Conservation (phyloP, 2,329 filamentous ascomycete genomes). For the Sphaerulina vaccinii region DNA sequence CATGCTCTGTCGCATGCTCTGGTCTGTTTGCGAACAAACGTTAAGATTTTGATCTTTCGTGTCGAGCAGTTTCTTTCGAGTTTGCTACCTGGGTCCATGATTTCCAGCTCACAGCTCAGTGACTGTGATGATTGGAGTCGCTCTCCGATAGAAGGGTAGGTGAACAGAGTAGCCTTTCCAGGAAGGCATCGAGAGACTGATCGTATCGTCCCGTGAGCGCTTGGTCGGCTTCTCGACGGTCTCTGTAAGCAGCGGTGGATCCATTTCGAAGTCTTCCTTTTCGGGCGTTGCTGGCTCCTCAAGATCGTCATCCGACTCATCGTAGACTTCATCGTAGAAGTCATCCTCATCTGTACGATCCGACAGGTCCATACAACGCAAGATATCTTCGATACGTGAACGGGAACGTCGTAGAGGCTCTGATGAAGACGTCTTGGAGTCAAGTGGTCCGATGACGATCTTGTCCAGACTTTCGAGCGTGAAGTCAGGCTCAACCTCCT, state of each 20-base stretch:
- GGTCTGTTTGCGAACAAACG: too few relatives aligned
- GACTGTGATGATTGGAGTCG: neutral
- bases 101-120: neutral
- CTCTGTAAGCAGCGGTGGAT: neutral
- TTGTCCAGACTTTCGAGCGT: constrained; percentile 1
- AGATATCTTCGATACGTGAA: constrained; percentile 1
- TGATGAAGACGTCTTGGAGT: neutral
- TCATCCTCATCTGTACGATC: constrained; percentile 2
- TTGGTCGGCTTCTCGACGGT: neutral
- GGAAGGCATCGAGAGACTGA: neutral
- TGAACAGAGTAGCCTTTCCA: neutral
- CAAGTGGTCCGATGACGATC: neutral
- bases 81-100: too few relatives aligned
- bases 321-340: constrained; percentile 1
- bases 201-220: too few relatives aligned
- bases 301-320: neutral
- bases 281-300: neutral
- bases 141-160: neutral
- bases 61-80: too few relatives aligned
- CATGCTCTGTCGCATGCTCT: too few relatives aligned
- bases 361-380: neutral
- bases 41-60: too few relatives aligned
- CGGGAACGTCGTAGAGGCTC: neutral
- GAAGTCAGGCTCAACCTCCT: constrained; percentile 4
- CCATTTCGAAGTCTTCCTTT: neutral